Evolutionary conservation across 2,329 filamentous ascomycete species (phyloP).

Genomic region (Aspergillus proliferans): DNA sequence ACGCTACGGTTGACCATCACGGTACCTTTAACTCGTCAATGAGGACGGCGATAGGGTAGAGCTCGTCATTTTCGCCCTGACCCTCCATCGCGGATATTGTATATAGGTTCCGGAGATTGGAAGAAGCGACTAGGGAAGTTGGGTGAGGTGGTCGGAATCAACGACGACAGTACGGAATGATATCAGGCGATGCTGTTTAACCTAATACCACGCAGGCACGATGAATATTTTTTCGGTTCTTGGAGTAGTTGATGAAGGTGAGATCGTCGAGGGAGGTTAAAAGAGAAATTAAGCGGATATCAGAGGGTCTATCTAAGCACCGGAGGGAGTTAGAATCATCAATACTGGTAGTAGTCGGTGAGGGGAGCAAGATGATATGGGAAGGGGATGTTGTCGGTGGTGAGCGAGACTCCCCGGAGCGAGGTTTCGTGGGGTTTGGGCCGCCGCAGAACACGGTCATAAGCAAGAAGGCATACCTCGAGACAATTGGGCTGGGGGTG

Average conservation of each 20-base stretch:
- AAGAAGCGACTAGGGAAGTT: conserved; percentile 18
- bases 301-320: neutral
- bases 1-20: neutral
- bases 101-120: conserved; percentile 16
- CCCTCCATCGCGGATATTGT: conserved; percentile 69
- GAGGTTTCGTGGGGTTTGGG: conserved; percentile 36
- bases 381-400: conserved; percentile 15
- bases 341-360: conserved; percentile 1
- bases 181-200: conserved; percentile 20
- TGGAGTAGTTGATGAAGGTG: conserved; percentile 12
- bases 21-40: conserved; percentile 98
- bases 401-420: conserved; percentile 19
- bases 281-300: neutral
- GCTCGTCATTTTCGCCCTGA: conserved; percentile 89
- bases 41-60: conserved; percentile 98
- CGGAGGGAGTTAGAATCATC: neutral
- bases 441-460: conserved; percentile 25
- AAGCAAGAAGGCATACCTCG: conserved; percentile 19
- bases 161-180: conserved; percentile 28
- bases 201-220: conserved; percentile 23
- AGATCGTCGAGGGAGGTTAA: conserved; percentile 7
- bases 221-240: conserved; percentile 6
- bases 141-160: conserved; percentile 21
- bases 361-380: conserved; percentile 15
- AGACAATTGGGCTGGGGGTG: conserved; percentile 15